Conservation (phyloP, 139 green algal species). For the Micromonas commoda region DNA sequence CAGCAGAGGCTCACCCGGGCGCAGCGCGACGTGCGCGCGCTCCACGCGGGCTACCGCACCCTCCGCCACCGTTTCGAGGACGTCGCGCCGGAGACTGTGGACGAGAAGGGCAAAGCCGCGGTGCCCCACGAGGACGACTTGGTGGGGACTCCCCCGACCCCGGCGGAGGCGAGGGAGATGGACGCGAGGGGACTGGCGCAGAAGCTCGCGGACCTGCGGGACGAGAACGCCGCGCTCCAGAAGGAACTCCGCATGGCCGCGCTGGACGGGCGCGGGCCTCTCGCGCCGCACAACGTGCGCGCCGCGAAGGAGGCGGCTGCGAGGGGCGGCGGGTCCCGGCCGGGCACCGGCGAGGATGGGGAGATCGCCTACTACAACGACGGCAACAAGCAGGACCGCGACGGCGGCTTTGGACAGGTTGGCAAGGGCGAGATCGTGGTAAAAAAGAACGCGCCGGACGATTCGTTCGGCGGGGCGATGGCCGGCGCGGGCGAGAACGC, state of each 20-base stretch:
- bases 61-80: background rate
- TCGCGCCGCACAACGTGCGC: background rate
- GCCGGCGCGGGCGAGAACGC: too few species aligned
- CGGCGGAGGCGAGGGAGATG: background rate
- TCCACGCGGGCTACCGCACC: background rate
- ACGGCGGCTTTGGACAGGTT: too few species aligned
- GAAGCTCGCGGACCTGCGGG: background rate
- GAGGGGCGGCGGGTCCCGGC: too few species aligned
- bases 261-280: background rate
- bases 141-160: background rate
- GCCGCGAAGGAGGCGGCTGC: background rate
- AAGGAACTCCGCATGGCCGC: background rate
- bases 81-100: background rate
- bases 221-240: background rate
- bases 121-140: background rate
- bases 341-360: too few species aligned
- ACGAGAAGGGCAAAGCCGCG: background rate
- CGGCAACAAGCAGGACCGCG: too few species aligned
- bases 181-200: background rate
- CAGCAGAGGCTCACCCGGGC: background rate
- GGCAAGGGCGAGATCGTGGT: too few species aligned
- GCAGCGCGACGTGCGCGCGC: background rate
- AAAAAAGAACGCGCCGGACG: too few species aligned
- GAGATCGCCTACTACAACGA: too few species aligned
- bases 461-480: too few species aligned